A percentile compares a stretch with the other conserved stretches of the same genome.
Conservation (phyloP, 2,329 filamentous ascomycete genomes). For the Arthrocladium fulminans region DNA sequence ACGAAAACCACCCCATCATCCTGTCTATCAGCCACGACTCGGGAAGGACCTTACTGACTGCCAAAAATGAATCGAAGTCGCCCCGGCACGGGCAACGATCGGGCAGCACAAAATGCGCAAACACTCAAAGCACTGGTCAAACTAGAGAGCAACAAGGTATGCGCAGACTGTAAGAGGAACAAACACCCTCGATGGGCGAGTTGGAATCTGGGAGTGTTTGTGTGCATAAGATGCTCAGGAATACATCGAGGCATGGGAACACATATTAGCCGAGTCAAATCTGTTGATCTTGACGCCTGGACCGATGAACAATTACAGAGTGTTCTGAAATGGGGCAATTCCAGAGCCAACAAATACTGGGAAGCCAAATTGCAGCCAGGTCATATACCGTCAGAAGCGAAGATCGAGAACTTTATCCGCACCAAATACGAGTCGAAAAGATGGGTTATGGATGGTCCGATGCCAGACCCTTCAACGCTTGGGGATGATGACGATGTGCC, state of each 20-base stretch:
- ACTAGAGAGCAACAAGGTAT: slow-evolving; percentile 89
- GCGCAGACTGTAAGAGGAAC: slow-evolving; percentile 97
- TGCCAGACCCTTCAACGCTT: slow-evolving; percentile 83
- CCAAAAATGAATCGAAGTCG: slow-evolving; percentile 11
- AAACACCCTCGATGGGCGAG: slow-evolving; percentile 98
- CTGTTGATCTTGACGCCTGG: slow-evolving; percentile 95
- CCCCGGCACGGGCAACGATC: slow-evolving; percentile 59
- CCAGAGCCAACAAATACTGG: slow-evolving; percentile 96
- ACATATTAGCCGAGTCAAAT: slow-evolving; percentile 96
- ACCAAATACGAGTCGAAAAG: slow-evolving; percentile 98
- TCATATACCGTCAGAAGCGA: slow-evolving; percentile 89
- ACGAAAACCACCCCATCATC: neutral
- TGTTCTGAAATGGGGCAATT: slow-evolving; percentile 90
- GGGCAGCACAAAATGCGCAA: slow-evolving; percentile 83
- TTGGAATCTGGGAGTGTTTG: slow-evolving; percentile 95
- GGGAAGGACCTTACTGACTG: neutral
- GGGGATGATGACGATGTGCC: slow-evolving; percentile 74
- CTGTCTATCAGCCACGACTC: too few species aligned
- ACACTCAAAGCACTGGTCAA: slow-evolving; percentile 94
- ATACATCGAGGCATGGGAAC: slow-evolving; percentile 99
- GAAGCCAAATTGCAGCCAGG: slow-evolving; percentile 85
- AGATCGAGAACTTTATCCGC: slow-evolving; percentile 99
- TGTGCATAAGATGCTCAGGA: slow-evolving; percentile 97
- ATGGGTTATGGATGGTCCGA: slow-evolving; percentile 97
- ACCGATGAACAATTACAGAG: slow-evolving; percentile 96